Base-by-base conservation (phyloP, 108 stramenopile genomes). In the Skeletonema grethae region DNA sequence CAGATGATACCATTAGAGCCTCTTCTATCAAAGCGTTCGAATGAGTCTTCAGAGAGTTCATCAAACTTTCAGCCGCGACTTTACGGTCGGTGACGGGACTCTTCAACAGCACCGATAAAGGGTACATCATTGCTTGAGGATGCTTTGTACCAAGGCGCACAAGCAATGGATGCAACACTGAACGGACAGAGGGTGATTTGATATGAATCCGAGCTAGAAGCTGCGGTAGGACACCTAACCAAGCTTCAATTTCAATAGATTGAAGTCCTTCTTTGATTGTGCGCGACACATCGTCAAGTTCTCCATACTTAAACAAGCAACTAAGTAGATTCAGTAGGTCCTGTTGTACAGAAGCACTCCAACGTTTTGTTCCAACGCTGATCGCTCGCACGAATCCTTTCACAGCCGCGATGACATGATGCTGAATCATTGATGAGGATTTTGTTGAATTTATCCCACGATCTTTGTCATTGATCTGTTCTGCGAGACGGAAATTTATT, bases 221-320 rank as follows among this genome's bases (percentile, higher is more conserved):
- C 78, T 99, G 99, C 7, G 99, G 99, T 15, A 99, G 75, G 9
- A 99, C 98, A 30, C 97, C 97, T 11, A 99, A 86, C 98, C 99
- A 99, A 12, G 97, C 93, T 72, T 97, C 98, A 7, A 97, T 79
- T 53, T 83, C 77, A 24, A 97, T 91, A 7, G 73, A 65, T 65
- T 67, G 83, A 9, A 98, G 75, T 30, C 93, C 93, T 36, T 87
- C 76, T 50, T 90, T 90, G 20, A 97, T 83, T 18, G 82, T 74
- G 30, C 32, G 72, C 3, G 93, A 84, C 58, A 97, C 90, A 53
- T 94, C 93, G 10, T 85, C 73, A 41, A 85, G 78, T 8, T 88
- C 87, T n/a, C 97, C 98, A 77, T 95, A 94, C 36, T 90, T 82
- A 67, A 99, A 99, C 66, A 98, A 94, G 62, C 98, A 94, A 39